Percentiles rank a stretch among this genome's conserved stretches.
Evolutionary conservation across 2,329 filamentous ascomycete species (phyloP).

Genomic region (Trichoderma lentiforme): DNA sequence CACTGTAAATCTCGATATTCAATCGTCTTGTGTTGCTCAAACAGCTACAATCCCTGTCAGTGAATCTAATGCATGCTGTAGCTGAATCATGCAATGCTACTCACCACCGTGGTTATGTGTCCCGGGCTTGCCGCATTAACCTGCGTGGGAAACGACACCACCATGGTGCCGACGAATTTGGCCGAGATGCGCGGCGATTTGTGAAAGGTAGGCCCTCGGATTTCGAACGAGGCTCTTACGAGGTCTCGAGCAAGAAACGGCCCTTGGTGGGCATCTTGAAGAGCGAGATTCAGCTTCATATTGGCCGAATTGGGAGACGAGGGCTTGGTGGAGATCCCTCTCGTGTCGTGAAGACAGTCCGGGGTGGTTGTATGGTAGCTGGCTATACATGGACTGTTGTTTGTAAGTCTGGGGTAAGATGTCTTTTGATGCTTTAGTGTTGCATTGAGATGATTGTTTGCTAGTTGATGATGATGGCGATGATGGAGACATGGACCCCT

Average conservation of each 20-base stretch:
- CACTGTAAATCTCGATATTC: not conserved
- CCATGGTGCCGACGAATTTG: constrained; percentile 2
- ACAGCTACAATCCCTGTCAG: not conserved
- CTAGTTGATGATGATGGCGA: not conserved
- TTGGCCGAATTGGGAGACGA: not conserved
- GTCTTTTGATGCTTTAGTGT: not conserved
- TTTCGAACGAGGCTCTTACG: constrained; percentile 6
- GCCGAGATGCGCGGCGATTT: constrained; percentile 13
- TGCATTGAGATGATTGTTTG: not conserved
- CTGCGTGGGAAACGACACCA: constrained; percentile 4
- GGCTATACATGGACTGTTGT: not conserved
- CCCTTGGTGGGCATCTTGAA: not conserved
- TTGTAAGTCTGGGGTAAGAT: not conserved
- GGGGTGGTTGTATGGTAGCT: not conserved
- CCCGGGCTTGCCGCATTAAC: constrained; percentile 5
- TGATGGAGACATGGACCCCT: not conserved
- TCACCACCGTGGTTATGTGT: not conserved
- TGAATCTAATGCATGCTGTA: not conserved
- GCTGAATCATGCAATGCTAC: not conserved
- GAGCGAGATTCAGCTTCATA: constrained; percentile 15
- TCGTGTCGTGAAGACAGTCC: constrained; percentile 1
- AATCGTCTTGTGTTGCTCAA: constrained; percentile 1
- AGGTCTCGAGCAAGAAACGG: not conserved
- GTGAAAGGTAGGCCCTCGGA: constrained; percentile 7
- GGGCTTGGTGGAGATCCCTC: not conserved